Evolutionary conservation across 2,329 filamentous ascomycete genomes (phyloP).

Genomic region (Penicillium sp.): DNA sequence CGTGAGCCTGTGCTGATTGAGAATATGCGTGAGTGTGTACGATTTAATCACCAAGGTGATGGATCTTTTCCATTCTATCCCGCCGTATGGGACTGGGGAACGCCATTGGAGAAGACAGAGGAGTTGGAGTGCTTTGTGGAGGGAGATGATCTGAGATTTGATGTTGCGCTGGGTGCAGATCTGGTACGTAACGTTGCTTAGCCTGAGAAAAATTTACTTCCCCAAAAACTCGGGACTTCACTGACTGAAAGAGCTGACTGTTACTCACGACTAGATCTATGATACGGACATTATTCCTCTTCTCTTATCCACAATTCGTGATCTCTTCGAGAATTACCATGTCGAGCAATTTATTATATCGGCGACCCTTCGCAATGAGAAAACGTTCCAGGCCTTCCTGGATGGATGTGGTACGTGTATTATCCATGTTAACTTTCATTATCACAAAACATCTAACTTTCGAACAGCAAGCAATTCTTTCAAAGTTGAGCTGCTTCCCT

Average conservation of each 20-base stretch:
- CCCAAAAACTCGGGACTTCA: too few species aligned
- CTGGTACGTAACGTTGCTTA: slow-evolving; percentile 35
- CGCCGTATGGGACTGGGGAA: slow-evolving; percentile 50
- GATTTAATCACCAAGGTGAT: slow-evolving; percentile 34
- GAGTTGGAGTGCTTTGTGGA: slow-evolving; percentile 9
- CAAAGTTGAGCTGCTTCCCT: slow-evolving; percentile 44
- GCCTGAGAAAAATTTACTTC: not conserved
- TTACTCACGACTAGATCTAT: slow-evolving; percentile 57
- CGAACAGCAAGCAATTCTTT: slow-evolving; percentile 29
- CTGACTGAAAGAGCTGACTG: not conserved
- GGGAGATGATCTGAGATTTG: slow-evolving; percentile 30
- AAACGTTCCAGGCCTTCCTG: slow-evolving; percentile 64
- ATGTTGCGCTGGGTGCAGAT: slow-evolving; percentile 49
- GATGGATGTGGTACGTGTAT: slow-evolving; percentile 59
- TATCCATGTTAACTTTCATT: not conserved
- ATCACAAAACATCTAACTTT: not conserved
- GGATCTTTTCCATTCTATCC: slow-evolving; percentile 30
- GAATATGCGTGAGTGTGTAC: slow-evolving; percentile 44
- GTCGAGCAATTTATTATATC: slow-evolving; percentile 60
- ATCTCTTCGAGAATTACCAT: slow-evolving; percentile 59
- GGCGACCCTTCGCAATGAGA: slow-evolving; percentile 63
- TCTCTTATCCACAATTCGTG: slow-evolving; percentile 58
- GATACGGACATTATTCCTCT: slow-evolving; percentile 62
- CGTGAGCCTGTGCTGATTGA: slow-evolving; percentile 55
- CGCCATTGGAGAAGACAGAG: slow-evolving; percentile 27